Base-by-base conservation (phyloP, 2,329 filamentous ascomycete genomes). In the Sphaerostilbella broomeana region DNA sequence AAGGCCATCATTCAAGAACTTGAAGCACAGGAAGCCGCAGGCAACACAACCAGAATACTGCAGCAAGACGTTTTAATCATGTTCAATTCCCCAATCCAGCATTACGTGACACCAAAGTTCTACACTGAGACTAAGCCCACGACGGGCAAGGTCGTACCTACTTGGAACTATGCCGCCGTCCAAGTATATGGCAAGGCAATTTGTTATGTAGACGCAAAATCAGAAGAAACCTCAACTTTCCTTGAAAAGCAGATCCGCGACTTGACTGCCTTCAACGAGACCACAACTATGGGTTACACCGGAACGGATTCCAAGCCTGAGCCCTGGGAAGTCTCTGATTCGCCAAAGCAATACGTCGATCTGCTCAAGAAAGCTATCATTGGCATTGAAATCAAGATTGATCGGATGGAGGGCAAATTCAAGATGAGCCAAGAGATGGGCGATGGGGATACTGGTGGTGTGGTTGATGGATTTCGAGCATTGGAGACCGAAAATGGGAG, bases 71-170 rank as follows among this genome's bases (percentile, higher is more conserved):
- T 84, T 2, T 55, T 79, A 20, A 62, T 84, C 3, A 61, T 83
- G 12, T 84, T 85, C 65, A 82, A 68, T 31, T 67, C 65, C 0
- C 63, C 70, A 0, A 55, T 65, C 1, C 71, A 83, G 25, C 75
- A 80, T 58, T 84, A 84, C 48, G 71, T 84, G 5, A 82, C 80
- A 0, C 77, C 80, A 1, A 79, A 81, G 44, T 84, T 83, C 58
- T 84, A 84, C 61, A 66, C 61, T 9, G 68, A 77, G 47, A 83
- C 80, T 1, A 84, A 84, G 53, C 79, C 78, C 0, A 54, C 51
- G 0, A 78, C 72, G 0, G 79, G 70, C 9, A 84, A 84, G 48
- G 79, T 83, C 0, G 80, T 81, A 5, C 79, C 79, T 1, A 85
- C 80, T 0, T 84, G 80, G 81, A 79, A 85, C 56, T 85, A 84